Evolutionary conservation across 129 eudicot genomes (phyloP), one percentile per base, ranked within the genome.

Genomic region (Glebionis coronaria): DNA sequence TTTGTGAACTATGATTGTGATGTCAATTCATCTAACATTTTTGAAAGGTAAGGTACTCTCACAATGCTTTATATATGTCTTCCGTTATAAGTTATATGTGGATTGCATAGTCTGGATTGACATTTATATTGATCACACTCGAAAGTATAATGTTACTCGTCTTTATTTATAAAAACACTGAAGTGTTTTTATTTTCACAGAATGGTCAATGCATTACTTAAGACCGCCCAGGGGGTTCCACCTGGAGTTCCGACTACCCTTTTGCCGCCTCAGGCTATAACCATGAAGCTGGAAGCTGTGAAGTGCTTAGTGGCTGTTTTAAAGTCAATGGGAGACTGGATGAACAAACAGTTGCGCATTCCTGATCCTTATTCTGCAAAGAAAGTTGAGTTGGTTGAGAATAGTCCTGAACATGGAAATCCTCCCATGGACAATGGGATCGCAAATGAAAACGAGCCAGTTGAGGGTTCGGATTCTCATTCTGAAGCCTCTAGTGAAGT

Each of bases 191-290:
- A 44, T 69, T 62, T 63, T 42, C 29, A 50, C 87, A 93, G 98
- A 80, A 88, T 88, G 97, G 97, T 93, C 69, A 93, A 93, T 70
- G 98, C 97, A 68, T 92, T 93, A 64, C 90, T 93, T 64, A 93
- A 93, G 86, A 93, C 98, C 69, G 96, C 97, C 76, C 98, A 93
- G 79, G 98, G 98, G 23, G 95, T 89, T 67, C 86, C 98, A 47
- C 90, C 98, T 77, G 98, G 98, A 73, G 84, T 75, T 70, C 67
- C 88, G 31, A 82, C 88, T 67, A 86, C 98, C 44, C 84, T 93
- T 61, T 79, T 86, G 80, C 98, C 95, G 2, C 95, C 97, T 73
- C 98, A 93, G 74, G 95, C 86, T 55, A 69, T 23, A 21, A 75
- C 87, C 59, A 73, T 89, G 97, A 93, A 89, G 68, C 74, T 82